Evolutionary conservation across 2,329 filamentous ascomycete species (phyloP), one percentile per base, ranked within the genome.

Genomic region (Shiraia sp.): DNA sequence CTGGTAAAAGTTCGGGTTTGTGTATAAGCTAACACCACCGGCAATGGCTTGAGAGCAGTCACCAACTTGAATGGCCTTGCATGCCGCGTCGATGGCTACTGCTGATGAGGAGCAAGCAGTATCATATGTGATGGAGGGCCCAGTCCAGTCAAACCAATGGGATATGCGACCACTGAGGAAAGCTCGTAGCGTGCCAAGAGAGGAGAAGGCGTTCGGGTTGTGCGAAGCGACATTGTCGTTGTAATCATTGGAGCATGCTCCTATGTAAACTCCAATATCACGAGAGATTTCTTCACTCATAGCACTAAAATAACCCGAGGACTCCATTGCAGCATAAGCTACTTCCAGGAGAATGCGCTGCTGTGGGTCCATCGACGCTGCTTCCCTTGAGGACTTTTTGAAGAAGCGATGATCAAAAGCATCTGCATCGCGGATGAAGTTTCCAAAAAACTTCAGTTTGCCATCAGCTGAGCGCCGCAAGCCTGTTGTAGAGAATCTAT

Each of bases 301-400:
- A 6, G 6, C 6, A 10, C 28, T 36, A 15, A 45, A 40, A 40
- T 44, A 53, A 6, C 62, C 64, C n/a, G 45, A 53, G 29, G 56
- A 60, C 66, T 65, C 32, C 72, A 73, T 36, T 55, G 69, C 65
- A 42, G 71, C 57, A 28, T 61, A 64, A 1, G 51, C 44, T 1
- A 48, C 33, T 28, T 64, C 47, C 2, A 64, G 45, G 4, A 57
- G 39, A 13, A 54, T 33, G 3, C 60, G 51, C 23, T 61, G 53
- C 28, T 61, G 54, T 3, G 57, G 57, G 36, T 63, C 56, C 45
- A 58, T 57, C n/a, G 37, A 27, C 1, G 39, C 32, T 1, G 57
- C 53, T 14, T 65, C 61, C 5, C 35, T 32, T 4, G 43, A 27
- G 5, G 39, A 50, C 12, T 47, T 45, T 5, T 37, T 30, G 34